Evolutionary conservation across 768 basidiomycete genomes (phyloP).

Genomic region (Clitopilus passeckerianus): DNA sequence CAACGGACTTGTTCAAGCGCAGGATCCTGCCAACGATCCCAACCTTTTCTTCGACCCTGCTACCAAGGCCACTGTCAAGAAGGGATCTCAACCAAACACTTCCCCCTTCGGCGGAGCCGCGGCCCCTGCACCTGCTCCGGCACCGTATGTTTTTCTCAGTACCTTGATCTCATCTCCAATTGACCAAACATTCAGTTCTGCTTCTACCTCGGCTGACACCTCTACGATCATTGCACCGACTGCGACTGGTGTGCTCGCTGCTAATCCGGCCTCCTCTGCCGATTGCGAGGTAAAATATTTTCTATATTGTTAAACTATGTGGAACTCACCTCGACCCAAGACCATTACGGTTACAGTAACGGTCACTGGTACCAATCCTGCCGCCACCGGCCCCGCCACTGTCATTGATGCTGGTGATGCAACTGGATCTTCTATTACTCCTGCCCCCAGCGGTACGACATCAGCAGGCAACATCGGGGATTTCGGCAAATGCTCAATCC

Average conservation of each 20-base stretch:
- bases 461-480: constrained; percentile 23
- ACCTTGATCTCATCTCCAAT: no score
- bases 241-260: not conserved
- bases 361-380: constrained; percentile 22
- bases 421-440: constrained; percentile 12
- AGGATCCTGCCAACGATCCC: constrained; percentile 47
- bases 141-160: constrained; percentile 7
- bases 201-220: constrained; percentile 5
- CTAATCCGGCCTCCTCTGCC: constrained; percentile 10
- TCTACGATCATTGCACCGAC: not conserved
- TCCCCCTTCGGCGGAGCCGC: constrained; percentile 35
- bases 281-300: constrained; percentile 8
- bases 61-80: constrained; percentile 30
- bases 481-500: constrained; percentile 53
- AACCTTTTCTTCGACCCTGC: constrained; percentile 48
- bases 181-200: not conserved
- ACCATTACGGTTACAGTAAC: constrained; percentile 30
- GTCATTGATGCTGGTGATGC: constrained; percentile 19
- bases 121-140: not conserved
- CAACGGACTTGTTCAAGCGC: constrained; percentile 45
- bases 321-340: not conserved
- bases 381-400: constrained; percentile 20
- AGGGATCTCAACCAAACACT: constrained; percentile 44
- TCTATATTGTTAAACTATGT: not conserved
- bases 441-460: constrained; percentile 12